phyloP scores from a whole-genome alignment of 2,329 filamentous ascomycete genomes.

The Exophiala sideris region DNA sequence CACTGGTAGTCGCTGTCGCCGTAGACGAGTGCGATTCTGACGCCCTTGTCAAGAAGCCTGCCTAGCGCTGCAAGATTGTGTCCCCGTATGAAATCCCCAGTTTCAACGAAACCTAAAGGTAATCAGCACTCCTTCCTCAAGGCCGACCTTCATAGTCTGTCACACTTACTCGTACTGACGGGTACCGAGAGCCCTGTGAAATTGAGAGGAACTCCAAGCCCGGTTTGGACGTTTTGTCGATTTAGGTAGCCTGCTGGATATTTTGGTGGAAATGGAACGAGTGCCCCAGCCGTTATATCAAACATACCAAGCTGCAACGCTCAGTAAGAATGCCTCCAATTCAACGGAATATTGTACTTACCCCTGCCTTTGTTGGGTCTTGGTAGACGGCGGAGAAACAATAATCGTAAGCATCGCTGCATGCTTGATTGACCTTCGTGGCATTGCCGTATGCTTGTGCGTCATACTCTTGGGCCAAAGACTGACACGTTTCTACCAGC shows the following conservation, averaged over 20 bases:
- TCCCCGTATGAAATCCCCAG: slow-evolving; percentile 33
- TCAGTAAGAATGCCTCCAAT: too few species aligned
- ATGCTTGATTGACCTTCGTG: slow-evolving; percentile 34
- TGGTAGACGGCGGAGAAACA: slow-evolving; percentile 38
- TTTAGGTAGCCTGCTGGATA: slow-evolving; percentile 53
- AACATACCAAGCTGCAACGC: slow-evolving; percentile 42
- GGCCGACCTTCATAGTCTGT: too few species aligned
- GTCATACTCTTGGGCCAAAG: slow-evolving; percentile 40
- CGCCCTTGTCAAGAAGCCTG: slow-evolving; percentile 49
- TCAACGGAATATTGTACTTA: slow-evolving; percentile 26
- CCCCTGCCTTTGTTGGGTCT: slow-evolving; percentile 35
- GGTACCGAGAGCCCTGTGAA: slow-evolving; percentile 46
- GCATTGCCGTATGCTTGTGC: slow-evolving; percentile 38
- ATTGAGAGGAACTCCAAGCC: slow-evolving; percentile 60
- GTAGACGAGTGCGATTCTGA: slow-evolving; percentile 52
- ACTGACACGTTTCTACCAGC: slow-evolving; percentile 46
- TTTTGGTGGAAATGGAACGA: slow-evolving; percentile 46
- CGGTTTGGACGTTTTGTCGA: slow-evolving; percentile 54
- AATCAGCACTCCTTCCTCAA: slow-evolving; percentile 30
- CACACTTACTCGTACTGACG: slow-evolving; percentile 44
- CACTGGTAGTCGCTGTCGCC: slow-evolving; percentile 54
- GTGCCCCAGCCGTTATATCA: slow-evolving; percentile 46
- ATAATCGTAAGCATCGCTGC: slow-evolving; percentile 39
- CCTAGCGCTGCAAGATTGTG: slow-evolving; percentile 36
- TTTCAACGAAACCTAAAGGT: slow-evolving; percentile 47